Evolutionary conservation across 441 rosid species (phyloP), one percentile per base, ranked within the genome.

Genomic region (Capsella rubella): DNA sequence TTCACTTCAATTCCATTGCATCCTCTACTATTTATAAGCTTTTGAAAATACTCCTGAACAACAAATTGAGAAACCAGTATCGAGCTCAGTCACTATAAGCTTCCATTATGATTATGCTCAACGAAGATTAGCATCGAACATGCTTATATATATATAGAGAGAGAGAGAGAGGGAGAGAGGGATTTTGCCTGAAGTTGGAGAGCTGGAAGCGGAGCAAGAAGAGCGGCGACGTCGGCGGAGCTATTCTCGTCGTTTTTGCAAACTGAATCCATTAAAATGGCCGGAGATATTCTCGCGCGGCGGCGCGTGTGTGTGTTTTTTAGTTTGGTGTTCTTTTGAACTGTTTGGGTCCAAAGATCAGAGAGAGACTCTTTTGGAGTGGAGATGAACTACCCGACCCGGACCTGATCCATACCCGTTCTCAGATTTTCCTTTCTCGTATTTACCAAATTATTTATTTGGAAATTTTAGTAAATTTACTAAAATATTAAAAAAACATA

Each of bases 41-140:
- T 80, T 27, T 86, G 82, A 31, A 87, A 92, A 60, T 95, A 92
- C 72, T 88, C 98, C 99, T 92, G 80, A 70, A 67, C 46, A 12
- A 12, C 39, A 61, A 18, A 1, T 32, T 18, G 50, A 46, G 28
- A 35, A 31, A 35, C 12, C 12, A 7, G 53, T 39, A 47, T 32
- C 8, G 46, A 70, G 40, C 37, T 69, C 14, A 45, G 47, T 39
- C 6, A 15, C 47, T 54, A 1, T 5, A 34, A 21, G 57, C 49
- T 64, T 47, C 32, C 66, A 47, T 14, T 25, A 37, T 37, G 42
- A 2, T 37, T 8, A 8, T 10, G 42, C 10, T 37, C 46, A 42
- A 0, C 6, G 60, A 29, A 25, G 50, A 65, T 37, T 32, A 54
- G 25, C 27, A 11, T 29, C 50, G 0, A 61, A 69, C 54, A 43